Conservation (phyloP, 2,329 filamentous ascomycete species). For the Pseudopyricularia cyperi region DNA sequence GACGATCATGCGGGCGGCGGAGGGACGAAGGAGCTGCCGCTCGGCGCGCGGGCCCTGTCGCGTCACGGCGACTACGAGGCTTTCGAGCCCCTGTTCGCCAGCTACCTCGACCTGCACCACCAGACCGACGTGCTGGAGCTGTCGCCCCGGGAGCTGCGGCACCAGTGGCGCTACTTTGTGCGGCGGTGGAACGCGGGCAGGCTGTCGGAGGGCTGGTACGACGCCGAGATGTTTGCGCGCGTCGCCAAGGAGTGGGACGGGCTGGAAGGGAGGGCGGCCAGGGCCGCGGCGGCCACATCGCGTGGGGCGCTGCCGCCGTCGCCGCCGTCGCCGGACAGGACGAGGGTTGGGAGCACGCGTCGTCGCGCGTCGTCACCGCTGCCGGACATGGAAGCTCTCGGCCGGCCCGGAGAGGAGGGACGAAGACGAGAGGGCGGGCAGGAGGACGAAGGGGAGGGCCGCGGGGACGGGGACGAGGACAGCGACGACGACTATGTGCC, state of each 20-base stretch:
- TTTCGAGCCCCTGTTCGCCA: constrained; percentile 62
- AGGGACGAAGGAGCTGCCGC: constrained; percentile 39
- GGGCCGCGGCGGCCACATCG: not conserved
- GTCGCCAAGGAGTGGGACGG: constrained; percentile 23
- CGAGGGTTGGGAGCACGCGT: not conserved
- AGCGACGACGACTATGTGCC: constrained; percentile 44
- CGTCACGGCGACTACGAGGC: constrained; percentile 49
- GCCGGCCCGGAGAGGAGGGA: too few relatives aligned
- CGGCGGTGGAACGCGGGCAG: constrained; percentile 85
- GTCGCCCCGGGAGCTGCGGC: constrained; percentile 61
- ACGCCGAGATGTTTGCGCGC: constrained; percentile 51
- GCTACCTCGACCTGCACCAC: constrained; percentile 85
- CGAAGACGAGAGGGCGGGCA: not conserved
- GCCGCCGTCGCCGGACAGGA: not conserved
- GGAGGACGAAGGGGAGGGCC: constrained; percentile 4
- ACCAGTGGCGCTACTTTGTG: constrained; percentile 88
- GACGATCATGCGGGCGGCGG: constrained; percentile 15
- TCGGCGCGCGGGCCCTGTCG: constrained; percentile 48
- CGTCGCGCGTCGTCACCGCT: not conserved
- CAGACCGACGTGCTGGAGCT: constrained; percentile 54
- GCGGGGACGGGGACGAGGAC: constrained; percentile 5
- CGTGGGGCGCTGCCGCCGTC: not conserved
- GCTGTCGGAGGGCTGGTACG: constrained; percentile 87
- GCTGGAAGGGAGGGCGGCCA: constrained; percentile 15
- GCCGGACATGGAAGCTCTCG: too few relatives aligned